phyloP scores from a whole-genome alignment of 1,284 basidiomycete genomes.

The Tausonia pullulans region DNA sequence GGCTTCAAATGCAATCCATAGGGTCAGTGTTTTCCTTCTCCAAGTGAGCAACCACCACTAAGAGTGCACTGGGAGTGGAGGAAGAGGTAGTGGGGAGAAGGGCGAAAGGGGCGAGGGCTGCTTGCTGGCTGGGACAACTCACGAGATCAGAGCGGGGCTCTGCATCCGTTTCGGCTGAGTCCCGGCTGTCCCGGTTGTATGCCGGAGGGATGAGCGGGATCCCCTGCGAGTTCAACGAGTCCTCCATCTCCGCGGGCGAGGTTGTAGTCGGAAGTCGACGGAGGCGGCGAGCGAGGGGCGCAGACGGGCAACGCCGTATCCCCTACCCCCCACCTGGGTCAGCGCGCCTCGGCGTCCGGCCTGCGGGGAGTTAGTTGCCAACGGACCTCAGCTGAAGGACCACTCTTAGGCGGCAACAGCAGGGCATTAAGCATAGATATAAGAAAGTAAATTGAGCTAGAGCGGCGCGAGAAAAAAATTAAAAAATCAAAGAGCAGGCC shows the following conservation, averaged over 20 bases:
- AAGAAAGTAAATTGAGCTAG: too few relatives aligned
- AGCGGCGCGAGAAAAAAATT: too few relatives aligned
- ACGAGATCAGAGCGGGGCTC: slow-evolving; percentile 1
- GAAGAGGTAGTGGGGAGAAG: not conserved
- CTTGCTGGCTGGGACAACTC: not conserved
- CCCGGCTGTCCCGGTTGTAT: not conserved
- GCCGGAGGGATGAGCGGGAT: slow-evolving; percentile 4
- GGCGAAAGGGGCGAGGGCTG: not conserved
- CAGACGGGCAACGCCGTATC: too few relatives aligned
- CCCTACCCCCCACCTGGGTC: too few relatives aligned
- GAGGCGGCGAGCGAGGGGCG: too few relatives aligned
- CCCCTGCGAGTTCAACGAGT: not conserved
- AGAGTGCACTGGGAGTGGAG: not conserved
- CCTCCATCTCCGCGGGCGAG: not conserved
- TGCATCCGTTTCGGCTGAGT: not conserved
- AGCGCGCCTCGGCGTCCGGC: too few relatives aligned
- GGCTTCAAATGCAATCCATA: slow-evolving; percentile 34
- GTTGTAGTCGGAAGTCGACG: too few relatives aligned
- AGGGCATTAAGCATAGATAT: too few relatives aligned
- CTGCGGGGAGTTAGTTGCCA: too few relatives aligned
- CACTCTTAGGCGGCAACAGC: too few relatives aligned
- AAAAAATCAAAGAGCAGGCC: too few relatives aligned
- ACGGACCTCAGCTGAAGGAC: too few relatives aligned
- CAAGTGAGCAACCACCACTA: not conserved
- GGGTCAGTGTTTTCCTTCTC: not conserved